Conservation (phyloP, 2,329 filamentous ascomycete genomes). For the Magnaporthiopsis rhizophila region DNA sequence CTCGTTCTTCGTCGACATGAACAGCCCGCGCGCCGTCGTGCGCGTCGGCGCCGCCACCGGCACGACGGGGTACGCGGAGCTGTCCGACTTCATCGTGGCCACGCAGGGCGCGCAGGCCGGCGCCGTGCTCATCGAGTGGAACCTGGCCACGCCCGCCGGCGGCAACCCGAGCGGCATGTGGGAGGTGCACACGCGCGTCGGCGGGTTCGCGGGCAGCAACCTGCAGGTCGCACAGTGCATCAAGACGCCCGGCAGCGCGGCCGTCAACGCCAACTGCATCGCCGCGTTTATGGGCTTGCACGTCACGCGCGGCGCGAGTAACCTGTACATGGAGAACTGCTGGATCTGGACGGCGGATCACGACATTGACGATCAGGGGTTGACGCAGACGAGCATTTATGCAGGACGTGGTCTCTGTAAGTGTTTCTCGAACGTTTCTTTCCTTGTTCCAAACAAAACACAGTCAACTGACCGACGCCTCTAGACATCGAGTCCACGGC, state of each 20-base stretch:
- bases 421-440: neutral
- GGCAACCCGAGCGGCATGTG: constrained; percentile 48
- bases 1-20: constrained; percentile 46
- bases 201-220: constrained; percentile 59
- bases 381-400: constrained; percentile 42
- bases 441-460: no score
- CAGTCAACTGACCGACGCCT: no score
- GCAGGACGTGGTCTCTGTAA: constrained; percentile 35
- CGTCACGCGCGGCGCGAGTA: constrained; percentile 26
- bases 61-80: constrained; percentile 56
- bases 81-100: constrained; percentile 64
- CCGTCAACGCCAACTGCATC: constrained; percentile 23
- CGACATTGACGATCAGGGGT: constrained; percentile 26
- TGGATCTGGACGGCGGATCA: constrained; percentile 35
- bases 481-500: constrained; percentile 38
- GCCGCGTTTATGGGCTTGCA: constrained; percentile 33
- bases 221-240: constrained; percentile 59
- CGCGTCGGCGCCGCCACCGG: constrained; percentile 49
- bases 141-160: constrained; percentile 39
- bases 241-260: constrained; percentile 35
- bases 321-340: constrained; percentile 37
- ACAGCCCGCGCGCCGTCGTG: constrained; percentile 54
- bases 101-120: constrained; percentile 59
- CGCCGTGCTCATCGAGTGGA: constrained; percentile 65
- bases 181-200: constrained; percentile 70